Conservation (phyloP, 2,329 filamentous ascomycete species). For the Penicillium thymicola region DNA sequence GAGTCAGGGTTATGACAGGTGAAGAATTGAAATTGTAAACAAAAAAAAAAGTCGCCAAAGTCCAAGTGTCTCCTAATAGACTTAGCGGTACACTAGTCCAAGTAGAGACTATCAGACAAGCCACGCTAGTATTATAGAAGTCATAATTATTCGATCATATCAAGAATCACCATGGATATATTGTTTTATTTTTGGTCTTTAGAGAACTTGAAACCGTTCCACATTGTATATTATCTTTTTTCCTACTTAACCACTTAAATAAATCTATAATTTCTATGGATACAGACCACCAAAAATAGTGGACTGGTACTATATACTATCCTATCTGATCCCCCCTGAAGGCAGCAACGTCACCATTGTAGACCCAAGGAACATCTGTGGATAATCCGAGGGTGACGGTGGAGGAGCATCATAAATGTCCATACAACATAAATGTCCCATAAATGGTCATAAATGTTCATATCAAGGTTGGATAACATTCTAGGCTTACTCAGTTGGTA, state of each 20-base stretch:
- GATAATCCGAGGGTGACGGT: slow-evolving; percentile 6
- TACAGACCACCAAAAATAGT: not conserved
- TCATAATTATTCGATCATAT: not conserved
- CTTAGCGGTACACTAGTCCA: slow-evolving; percentile 13
- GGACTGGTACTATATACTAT: not conserved
- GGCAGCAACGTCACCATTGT: slow-evolving; percentile 4
- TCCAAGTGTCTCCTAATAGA: slow-evolving; percentile 3
- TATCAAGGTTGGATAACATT: not conserved
- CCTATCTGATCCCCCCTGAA: slow-evolving; percentile 7
- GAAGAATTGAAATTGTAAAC: not conserved
- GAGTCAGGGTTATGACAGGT: not conserved
- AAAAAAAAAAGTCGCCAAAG: not conserved
- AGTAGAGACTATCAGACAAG: slow-evolving; percentile 4
- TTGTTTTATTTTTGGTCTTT: not conserved
- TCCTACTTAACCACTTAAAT: not conserved
- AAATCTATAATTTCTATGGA: not conserved
- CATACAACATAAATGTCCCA: not conserved
- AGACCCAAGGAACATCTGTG: slow-evolving; percentile 6
- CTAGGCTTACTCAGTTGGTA: not conserved
- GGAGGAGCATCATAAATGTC: slow-evolving; percentile 4
- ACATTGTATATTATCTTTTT: not conserved
- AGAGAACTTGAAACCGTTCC: not conserved
- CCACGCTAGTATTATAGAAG: slow-evolving; percentile 3
- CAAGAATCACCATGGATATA: not conserved
- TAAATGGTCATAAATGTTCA: not conserved